Conservation (phyloP, 352 stramenopile genomes). For the Globisporangium takayamanum region DNA sequence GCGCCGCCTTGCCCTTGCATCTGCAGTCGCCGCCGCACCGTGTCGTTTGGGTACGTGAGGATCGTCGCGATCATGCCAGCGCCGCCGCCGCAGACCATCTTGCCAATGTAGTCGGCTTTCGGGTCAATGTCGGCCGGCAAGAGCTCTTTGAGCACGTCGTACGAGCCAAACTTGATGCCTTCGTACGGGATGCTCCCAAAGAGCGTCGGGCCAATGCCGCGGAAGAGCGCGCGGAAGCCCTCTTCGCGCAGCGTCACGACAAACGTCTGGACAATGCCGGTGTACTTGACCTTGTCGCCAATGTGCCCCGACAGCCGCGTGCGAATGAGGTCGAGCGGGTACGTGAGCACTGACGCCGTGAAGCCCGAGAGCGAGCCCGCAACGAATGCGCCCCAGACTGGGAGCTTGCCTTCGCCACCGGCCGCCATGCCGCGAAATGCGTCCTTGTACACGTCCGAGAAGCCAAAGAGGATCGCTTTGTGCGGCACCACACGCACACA, state of each 20-base stretch:
- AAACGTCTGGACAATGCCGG: conserved; percentile 65
- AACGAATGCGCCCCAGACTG: conserved; percentile 52
- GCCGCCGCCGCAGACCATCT: conserved; percentile 69
- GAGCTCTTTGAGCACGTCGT: conserved; percentile 56
- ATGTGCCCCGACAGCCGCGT: conserved; percentile 76
- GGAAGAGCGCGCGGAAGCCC: conserved; percentile 54
- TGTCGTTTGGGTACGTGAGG: conserved; percentile 88
- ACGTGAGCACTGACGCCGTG: conserved; percentile 81
- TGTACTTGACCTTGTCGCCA: conserved; percentile 57
- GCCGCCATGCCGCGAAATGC: conserved; percentile 37
- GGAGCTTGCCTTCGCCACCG: conserved; percentile 21
- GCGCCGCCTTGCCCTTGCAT: conserved; percentile 75
- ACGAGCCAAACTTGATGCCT: conserved; percentile 79
- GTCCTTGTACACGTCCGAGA: conserved; percentile 86
- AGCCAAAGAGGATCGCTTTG: conserved; percentile 79
- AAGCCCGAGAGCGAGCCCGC: conserved; percentile 74
- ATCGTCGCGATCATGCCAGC: conserved; percentile 81
- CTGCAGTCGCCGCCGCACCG: conserved; percentile 75
- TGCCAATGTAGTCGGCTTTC: conserved; percentile 49
- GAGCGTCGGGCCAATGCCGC: conserved; percentile 63
- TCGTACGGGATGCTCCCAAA: conserved; percentile 71
- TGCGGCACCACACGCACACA: conserved; percentile 77
- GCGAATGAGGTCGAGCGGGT: conserved; percentile 80
- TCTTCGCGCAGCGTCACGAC: conserved; percentile 65
- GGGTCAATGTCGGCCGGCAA: conserved; percentile 53